Base-by-base conservation (phyloP, 805 yeast species). In the Scheffersomyces coipomensis region DNA sequence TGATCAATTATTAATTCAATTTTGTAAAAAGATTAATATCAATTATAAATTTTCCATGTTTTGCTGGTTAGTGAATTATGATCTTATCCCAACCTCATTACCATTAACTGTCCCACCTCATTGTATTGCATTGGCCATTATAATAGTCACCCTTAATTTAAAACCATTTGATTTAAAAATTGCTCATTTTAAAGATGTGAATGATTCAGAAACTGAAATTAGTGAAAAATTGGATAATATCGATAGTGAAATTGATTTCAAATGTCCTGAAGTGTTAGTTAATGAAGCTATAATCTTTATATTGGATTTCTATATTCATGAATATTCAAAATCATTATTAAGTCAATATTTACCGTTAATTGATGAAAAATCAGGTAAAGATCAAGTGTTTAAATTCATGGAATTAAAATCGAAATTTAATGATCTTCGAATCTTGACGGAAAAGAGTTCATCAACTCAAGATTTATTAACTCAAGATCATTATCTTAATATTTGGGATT, bases 31-130 rank as follows among this genome's bases (percentile, higher is more conserved):
- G 38, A 64, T 73, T 35, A 56, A 61, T 1, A 44, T 81, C 11
- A 66, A 71, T 17, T 69, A 74, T 47, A 71, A 75, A 12, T 55
- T 73, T 9, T 73, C 82, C 4, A 66, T 73, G 47, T 57, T 78
- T 27, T 79, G 85, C 2, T 89, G 96, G 96, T 60, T 78, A n/a
- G 71, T 88, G 2, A 69, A 81, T n/a, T 79, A 79, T 49, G 97
- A 89, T 56, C 67, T 81, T 9, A 78, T 82, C 54, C 75, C 81
- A 39, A 79, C 95, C 2, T 87, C 85, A 26, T 68, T 84, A 13
- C 72, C 80, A 8, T 60, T 89, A 25, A 81, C 78, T 50, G 73
- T 79, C 7, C 93, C 96, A 1, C 81, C 87, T 3, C 91, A 88
- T 56, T 73, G 83, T 19, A 77, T 84, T 23, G 88, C 96, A 0